These are phyloP conservation scores for Aspergillus pseudoterreus DNA, from an alignment of 2,329 filamentous ascomycete genomes.

Conservation along the genomic window DNA sequence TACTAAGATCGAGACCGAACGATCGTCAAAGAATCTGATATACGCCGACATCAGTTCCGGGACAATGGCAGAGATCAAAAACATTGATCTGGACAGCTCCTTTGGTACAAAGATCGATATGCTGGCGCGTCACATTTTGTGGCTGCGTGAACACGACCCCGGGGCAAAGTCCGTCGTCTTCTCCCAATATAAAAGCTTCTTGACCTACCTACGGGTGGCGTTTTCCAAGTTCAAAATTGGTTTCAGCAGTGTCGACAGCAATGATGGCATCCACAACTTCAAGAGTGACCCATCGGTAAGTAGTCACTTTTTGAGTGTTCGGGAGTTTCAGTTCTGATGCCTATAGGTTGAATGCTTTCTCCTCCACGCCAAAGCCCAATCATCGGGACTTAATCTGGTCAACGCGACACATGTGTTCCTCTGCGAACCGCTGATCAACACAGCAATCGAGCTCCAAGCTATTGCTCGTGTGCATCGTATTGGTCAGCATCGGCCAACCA, in stretches of 20 bases:
- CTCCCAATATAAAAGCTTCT: conserved; percentile 81
- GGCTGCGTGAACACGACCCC: conserved; percentile 78
- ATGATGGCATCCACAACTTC: conserved; percentile 70
- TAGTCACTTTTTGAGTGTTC: not conserved
- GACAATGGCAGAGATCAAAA: conserved; percentile 74
- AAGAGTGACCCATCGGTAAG: conserved; percentile 62
- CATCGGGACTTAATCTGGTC: conserved; percentile 84
- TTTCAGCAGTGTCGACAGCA: conserved; percentile 65
- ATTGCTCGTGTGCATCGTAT: conserved; percentile 95
- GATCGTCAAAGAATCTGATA: conserved; percentile 51
- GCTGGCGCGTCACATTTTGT: conserved; percentile 74
- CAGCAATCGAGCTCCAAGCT: conserved; percentile 88
- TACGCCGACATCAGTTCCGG: conserved; percentile 72
- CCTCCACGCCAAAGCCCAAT: conserved; percentile 82
- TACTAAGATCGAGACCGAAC: conserved; percentile 25
- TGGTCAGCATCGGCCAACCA: conserved; percentile 81
- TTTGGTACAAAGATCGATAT: conserved; percentile 92
- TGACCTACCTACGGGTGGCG: conserved; percentile 68
- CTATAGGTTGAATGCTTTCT: conserved; percentile 71
- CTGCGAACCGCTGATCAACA: conserved; percentile 90
- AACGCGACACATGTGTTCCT: conserved; percentile 93
- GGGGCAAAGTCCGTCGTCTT: conserved; percentile 93
- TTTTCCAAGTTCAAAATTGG: conserved; percentile 70
- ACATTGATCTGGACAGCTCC: conserved; percentile 68
- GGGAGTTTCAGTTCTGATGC: not conserved